Percentiles rank a stretch among this genome's conserved stretches.
Evolutionary conservation across 139 green algal genomes (phyloP).

Genomic region (Tetraselmis chui): DNA sequence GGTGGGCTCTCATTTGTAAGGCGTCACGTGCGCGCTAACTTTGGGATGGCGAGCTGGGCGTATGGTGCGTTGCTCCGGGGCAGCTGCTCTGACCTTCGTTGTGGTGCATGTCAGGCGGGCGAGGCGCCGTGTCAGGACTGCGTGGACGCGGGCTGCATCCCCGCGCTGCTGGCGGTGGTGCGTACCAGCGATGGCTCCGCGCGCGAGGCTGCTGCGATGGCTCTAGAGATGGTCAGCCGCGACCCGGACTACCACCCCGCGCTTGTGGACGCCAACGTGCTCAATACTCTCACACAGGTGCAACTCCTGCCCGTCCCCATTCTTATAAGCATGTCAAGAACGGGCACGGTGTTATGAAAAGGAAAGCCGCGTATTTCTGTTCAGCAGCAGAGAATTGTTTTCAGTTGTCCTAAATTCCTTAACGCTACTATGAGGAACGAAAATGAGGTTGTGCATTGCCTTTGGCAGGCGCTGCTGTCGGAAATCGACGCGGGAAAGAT

Average conservation of each 20-base stretch:
- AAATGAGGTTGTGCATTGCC: too few relatives aligned
- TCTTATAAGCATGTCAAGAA: too few relatives aligned
- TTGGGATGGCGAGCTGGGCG: too few relatives aligned
- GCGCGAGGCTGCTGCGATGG: neutral
- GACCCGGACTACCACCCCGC: neutral
- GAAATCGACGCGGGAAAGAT: neutral
- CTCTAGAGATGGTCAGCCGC: neutral
- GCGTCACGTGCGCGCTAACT: too few relatives aligned
- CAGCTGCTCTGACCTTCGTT: too few relatives aligned
- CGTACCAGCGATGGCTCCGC: neutral
- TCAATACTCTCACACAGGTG: neutral
- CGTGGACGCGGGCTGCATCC: neutral
- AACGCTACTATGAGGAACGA: too few relatives aligned
- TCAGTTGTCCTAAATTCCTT: too few relatives aligned
- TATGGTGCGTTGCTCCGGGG: too few relatives aligned
- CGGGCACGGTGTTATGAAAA: too few relatives aligned
- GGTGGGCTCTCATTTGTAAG: too few relatives aligned
- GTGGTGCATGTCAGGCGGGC: neutral
- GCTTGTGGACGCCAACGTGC: neutral
- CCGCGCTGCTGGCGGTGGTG: neutral
- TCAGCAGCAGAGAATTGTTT: too few relatives aligned
- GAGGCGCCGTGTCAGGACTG: neutral
- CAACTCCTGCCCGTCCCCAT: neutral
- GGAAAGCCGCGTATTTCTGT: too few relatives aligned
- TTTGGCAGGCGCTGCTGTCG: neutral